Conservation (phyloP, 192 early-diverging fungal species). For the Coemansia sp. region DNA sequence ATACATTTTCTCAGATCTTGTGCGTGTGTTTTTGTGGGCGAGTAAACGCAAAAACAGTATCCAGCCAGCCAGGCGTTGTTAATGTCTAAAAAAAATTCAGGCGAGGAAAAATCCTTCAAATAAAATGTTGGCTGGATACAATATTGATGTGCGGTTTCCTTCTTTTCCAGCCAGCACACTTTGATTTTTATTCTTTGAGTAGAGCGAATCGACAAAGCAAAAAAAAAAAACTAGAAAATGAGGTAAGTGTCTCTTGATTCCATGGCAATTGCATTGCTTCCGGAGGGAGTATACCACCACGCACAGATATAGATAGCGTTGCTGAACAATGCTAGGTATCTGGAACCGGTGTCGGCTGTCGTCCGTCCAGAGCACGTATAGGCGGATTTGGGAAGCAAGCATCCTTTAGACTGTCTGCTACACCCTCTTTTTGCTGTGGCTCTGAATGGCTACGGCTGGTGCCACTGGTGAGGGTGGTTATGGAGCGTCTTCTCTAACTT, state of each 20-base stretch:
- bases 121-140: neutral
- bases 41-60: too few species aligned
- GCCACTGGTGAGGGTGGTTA: too few species aligned
- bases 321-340: neutral
- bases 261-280: too few species aligned
- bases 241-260: neutral
- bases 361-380: neutral
- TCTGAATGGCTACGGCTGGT: too few species aligned
- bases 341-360: neutral
- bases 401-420: too few species aligned
- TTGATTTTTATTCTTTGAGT: conserved; percentile 7
- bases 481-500: too few species aligned
- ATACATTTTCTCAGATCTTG: too few species aligned
- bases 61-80: too few species aligned
- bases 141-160: conserved; percentile 5
- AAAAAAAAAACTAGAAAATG: conserved; percentile 3
- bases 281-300: too few species aligned
- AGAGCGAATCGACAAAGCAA: neutral
- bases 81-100: neutral
- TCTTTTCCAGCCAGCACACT: conserved; percentile 27
- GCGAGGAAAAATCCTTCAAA: neutral
- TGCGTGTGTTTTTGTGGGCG: too few species aligned
- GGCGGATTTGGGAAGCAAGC: neutral
- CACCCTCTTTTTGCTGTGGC: too few species aligned
- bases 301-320: too few species aligned